phyloP scores from a whole-genome alignment of 345 rosid genomes.

The Aurinia saxatilis region DNA sequence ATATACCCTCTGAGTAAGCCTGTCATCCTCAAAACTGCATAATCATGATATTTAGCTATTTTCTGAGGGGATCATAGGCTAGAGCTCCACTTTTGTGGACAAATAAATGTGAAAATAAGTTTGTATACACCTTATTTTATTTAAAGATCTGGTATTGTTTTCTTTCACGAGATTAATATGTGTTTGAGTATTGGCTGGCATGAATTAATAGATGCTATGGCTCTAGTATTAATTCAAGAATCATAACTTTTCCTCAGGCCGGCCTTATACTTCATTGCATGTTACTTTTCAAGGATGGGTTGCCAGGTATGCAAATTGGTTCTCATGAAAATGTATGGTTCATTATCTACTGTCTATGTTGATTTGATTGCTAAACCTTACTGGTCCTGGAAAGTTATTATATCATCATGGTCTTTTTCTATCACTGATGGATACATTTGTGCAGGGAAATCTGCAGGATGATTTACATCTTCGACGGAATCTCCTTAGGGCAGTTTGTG shows the following conservation, averaged over 20 bases:
- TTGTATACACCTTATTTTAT: not conserved
- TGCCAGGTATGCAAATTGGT: constrained; percentile 63
- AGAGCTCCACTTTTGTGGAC: constrained; percentile 1
- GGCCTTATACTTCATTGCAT: constrained; percentile 65
- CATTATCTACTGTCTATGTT: constrained; percentile 2
- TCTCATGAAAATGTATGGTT: constrained; percentile 4
- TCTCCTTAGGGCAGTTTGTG: constrained; percentile 57
- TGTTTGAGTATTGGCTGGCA: not conserved
- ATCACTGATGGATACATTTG: not conserved
- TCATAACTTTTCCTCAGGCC: constrained; percentile 50
- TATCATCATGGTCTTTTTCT: not conserved
- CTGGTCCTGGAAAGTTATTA: constrained; percentile 7
- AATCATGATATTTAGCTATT: constrained; percentile 7
- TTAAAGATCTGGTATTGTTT: not conserved
- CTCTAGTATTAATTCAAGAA: constrained; percentile 6
- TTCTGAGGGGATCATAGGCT: not conserved
- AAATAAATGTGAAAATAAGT: not conserved
- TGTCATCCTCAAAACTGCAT: constrained; percentile 3
- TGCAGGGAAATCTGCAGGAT: constrained; percentile 77
- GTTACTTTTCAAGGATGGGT: constrained; percentile 74
- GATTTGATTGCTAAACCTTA: not conserved
- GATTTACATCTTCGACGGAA: constrained; percentile 69
- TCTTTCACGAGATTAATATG: not conserved
- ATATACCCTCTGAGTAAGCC: constrained; percentile 62
- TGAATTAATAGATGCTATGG: not conserved